Conservation (phyloP, 2,329 filamentous ascomycete genomes). For the Podosphaera xanthii region DNA sequence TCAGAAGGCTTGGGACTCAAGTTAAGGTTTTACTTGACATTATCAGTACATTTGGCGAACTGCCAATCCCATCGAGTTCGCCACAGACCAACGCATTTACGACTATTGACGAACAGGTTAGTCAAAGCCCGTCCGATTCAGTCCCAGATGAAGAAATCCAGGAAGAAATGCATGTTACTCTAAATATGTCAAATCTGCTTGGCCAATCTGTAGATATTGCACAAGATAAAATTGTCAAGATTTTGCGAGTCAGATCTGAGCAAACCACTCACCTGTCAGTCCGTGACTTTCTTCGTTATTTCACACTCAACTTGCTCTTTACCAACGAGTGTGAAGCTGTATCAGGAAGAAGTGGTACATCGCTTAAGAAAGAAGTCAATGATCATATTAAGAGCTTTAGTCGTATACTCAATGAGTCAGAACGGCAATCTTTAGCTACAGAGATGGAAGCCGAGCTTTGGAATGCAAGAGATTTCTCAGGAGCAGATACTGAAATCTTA, state of each 20-base stretch:
- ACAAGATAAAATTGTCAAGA: conserved; percentile 52
- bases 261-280: conserved; percentile 46
- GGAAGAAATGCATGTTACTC: conserved; percentile 51
- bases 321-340: conserved; percentile 72
- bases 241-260: conserved; percentile 55
- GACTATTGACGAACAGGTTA: conserved; percentile 11
- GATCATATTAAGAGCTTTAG: conserved; percentile 65
- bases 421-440: conserved; percentile 52
- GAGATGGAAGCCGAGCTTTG: conserved; percentile 64
- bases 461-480: conserved; percentile 53
- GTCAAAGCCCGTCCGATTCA: conserved; percentile 3
- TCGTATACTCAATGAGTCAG: conserved; percentile 42
- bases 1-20: conserved; percentile 69
- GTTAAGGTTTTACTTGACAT: conserved; percentile 90
- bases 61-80: conserved; percentile 7
- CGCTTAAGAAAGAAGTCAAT: conserved; percentile 59
- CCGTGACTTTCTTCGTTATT: conserved; percentile 55
- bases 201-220: conserved; percentile 63
- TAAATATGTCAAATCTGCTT: conserved; percentile 57
- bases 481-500: conserved; percentile 26
- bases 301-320: conserved; percentile 61
- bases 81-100: conserved; percentile 14
- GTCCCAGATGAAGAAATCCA: conserved; percentile 23
- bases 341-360: conserved; percentile 52
- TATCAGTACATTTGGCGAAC: conserved; percentile 36